A percentile compares a stretch with the other conserved stretches of the same genome.
Conservation (phyloP, 345 rosid species). For the Dimocarpus longan region DNA sequence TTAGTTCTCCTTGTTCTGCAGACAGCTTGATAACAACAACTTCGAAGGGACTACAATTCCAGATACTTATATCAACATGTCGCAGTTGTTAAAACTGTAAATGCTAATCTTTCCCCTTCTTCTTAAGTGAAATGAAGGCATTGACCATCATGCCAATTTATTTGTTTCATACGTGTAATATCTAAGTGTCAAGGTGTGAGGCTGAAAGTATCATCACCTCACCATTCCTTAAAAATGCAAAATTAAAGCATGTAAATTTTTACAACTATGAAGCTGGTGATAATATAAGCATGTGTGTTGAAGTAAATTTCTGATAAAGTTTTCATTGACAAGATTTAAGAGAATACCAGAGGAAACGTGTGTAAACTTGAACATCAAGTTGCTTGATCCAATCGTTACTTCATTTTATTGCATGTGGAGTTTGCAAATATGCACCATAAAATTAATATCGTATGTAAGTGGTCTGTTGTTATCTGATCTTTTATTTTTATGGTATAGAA, state of each 20-base stretch:
- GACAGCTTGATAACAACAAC: slow-evolving; percentile 92
- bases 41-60: slow-evolving; percentile 81
- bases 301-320: slow-evolving; percentile 4
- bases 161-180: slow-evolving; percentile 14
- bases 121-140: slow-evolving; percentile 1
- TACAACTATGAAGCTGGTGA: not conserved
- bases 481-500: not conserved
- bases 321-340: not conserved
- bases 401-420: not conserved
- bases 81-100: slow-evolving; percentile 86
- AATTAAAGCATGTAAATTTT: not conserved
- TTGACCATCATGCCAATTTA: slow-evolving; percentile 2
- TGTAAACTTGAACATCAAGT: too few species aligned
- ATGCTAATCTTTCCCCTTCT: slow-evolving; percentile 31
- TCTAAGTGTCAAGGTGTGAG: slow-evolving; percentile 11
- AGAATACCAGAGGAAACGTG: not conserved
- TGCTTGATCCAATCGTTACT: not conserved
- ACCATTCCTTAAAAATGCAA: not conserved
- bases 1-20: slow-evolving; percentile 43
- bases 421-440: too few species aligned
- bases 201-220: slow-evolving; percentile 7
- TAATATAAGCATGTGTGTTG: not conserved
- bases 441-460: too few species aligned
- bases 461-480: not conserved
- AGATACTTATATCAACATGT: slow-evolving; percentile 65